These are phyloP conservation scores for Rhizopogon vulgaris DNA, from an alignment of 768 basidiomycete genomes.

Conservation along the genomic window DNA sequence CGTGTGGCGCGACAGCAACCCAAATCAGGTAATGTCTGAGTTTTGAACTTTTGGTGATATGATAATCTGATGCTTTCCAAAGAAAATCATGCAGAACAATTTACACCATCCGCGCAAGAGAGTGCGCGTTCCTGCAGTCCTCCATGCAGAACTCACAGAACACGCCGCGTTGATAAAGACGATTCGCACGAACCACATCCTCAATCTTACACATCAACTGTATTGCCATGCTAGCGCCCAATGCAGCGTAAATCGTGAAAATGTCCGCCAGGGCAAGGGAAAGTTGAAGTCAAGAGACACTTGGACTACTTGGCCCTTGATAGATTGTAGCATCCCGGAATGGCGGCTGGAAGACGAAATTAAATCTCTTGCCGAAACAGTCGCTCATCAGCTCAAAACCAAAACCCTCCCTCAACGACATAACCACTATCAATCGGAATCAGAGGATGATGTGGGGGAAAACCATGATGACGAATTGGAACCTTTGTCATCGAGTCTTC, in stretches of 20 bases:
- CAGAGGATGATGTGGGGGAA: slow-evolving; percentile 16
- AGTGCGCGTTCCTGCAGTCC: slow-evolving; percentile 40
- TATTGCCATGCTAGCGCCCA: slow-evolving; percentile 17
- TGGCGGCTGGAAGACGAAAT: slow-evolving; percentile 72
- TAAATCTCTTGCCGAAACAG: slow-evolving; percentile 35
- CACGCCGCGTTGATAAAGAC: slow-evolving; percentile 62
- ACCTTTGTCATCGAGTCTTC: slow-evolving; percentile 21
- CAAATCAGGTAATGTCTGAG: too few relatives aligned
- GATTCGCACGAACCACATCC: slow-evolving; percentile 48
- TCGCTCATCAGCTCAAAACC: slow-evolving; percentile 18
- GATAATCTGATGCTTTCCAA: too few relatives aligned
- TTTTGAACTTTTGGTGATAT: too few relatives aligned
- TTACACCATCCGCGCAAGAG: slow-evolving; percentile 24
- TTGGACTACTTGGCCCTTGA: slow-evolving; percentile 78
- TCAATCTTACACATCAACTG: slow-evolving; percentile 55
- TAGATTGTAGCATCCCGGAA: slow-evolving; percentile 62
- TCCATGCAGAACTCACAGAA: slow-evolving; percentile 63
- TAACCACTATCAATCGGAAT: slow-evolving; percentile 5
- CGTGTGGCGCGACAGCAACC: too few relatives aligned
- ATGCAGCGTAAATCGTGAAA: slow-evolving; percentile 9
- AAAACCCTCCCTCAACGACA: background rate
- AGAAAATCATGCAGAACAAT: background rate
- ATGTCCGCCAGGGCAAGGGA: slow-evolving; percentile 21
- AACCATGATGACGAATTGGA: slow-evolving; percentile 25
- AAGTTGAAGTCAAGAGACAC: slow-evolving; percentile 28